Conservation (phyloP, 208 protist genomes). For the Vickermania spadyakhi region DNA sequence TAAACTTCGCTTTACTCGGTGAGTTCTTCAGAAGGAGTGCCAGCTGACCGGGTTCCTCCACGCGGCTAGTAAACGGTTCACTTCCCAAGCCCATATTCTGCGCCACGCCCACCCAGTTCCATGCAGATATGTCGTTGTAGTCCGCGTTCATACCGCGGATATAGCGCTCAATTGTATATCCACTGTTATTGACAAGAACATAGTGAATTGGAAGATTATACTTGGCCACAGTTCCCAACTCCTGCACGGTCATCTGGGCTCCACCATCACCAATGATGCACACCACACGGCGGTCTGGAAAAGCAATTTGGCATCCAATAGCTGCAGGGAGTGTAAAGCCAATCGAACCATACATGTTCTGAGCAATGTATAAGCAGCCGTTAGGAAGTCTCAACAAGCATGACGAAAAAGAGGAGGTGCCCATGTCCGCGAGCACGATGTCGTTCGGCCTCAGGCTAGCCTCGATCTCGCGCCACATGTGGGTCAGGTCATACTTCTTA, state of each 20-base stretch:
- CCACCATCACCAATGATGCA: slow-evolving; percentile 37
- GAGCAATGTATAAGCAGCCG: slow-evolving; percentile 13
- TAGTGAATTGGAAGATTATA: slow-evolving; percentile 13
- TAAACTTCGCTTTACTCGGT: not conserved
- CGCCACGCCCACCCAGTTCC: slow-evolving; percentile 28
- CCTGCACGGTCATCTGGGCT: slow-evolving; percentile 52
- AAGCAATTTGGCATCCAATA: slow-evolving; percentile 32
- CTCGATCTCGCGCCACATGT: slow-evolving; percentile 45
- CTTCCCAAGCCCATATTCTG: slow-evolving; percentile 4
- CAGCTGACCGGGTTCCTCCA: slow-evolving; percentile 6
- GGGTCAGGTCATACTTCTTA: slow-evolving; percentile 16
- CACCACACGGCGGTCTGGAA: slow-evolving; percentile 28
- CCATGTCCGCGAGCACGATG: slow-evolving; percentile 36
- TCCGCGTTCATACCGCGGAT: slow-evolving; percentile 24
- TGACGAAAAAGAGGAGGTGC: slow-evolving; percentile 33
- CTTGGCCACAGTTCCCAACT: slow-evolving; percentile 20
- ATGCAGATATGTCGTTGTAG: slow-evolving; percentile 42
- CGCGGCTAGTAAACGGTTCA: slow-evolving; percentile 1
- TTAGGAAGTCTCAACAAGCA: slow-evolving; percentile 24
- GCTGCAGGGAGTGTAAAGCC: slow-evolving; percentile 41
- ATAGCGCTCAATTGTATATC: slow-evolving; percentile 46
- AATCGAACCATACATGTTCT: slow-evolving; percentile 44
- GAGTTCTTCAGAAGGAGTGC: not conserved
- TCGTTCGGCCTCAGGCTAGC: slow-evolving; percentile 21
- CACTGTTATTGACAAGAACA: slow-evolving; percentile 42